phyloP scores from a whole-genome alignment of 345 rosid species.

The Sonneratia alba region DNA sequence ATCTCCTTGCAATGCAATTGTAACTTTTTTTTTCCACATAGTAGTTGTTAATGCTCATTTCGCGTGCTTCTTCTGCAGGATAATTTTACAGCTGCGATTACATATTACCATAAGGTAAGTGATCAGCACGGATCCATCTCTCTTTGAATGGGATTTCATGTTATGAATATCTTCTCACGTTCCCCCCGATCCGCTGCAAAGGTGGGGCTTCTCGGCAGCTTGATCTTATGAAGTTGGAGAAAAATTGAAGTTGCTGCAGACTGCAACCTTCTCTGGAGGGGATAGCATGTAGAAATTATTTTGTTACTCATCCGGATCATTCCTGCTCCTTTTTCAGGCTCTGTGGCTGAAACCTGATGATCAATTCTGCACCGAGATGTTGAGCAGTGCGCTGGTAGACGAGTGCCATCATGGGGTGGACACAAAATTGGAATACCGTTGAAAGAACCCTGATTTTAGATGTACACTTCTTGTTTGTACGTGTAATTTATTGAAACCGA shows the following conservation, averaged over 20 bases:
- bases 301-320: neutral
- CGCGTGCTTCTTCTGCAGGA: constrained; percentile 38
- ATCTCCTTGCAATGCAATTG: neutral
- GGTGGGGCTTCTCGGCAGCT: neutral
- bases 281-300: neutral
- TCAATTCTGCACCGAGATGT: constrained; percentile 82
- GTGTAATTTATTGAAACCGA: constrained; percentile 1
- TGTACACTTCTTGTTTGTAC: neutral
- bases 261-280: no score
- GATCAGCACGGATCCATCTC: neutral
- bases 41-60: neutral
- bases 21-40: neutral
- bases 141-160: neutral
- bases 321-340: constrained; percentile 36
- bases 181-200: neutral
- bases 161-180: neutral
- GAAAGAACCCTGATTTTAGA: constrained; percentile 3
- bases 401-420: constrained; percentile 58
- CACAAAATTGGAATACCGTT: constrained; percentile 38
- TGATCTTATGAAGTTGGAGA: neutral
- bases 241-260: neutral
- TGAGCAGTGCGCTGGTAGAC: constrained; percentile 59
- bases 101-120: constrained; percentile 76
- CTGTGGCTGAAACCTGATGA: constrained; percentile 76
- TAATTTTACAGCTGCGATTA: constrained; percentile 66